Conservation (phyloP, 805 yeast species). For the Wickerhamomyces canadensis region DNA sequence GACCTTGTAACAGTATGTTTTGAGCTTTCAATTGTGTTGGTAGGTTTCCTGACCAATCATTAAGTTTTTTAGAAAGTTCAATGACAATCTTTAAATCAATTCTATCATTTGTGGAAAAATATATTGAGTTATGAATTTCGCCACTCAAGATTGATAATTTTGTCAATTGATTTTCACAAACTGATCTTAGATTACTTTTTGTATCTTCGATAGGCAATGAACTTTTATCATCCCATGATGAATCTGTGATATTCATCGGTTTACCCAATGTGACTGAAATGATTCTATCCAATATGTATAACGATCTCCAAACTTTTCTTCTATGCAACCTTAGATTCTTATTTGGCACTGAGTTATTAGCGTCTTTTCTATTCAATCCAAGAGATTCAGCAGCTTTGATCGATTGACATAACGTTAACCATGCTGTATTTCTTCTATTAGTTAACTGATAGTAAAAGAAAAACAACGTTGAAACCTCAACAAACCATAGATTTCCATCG, state of each 20-base stretch:
- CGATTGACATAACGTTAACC: slow-evolving; percentile 33
- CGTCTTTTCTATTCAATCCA: slow-evolving; percentile 30
- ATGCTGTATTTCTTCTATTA: slow-evolving; percentile 31
- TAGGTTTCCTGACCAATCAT: slow-evolving; percentile 7
- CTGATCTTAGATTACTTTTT: slow-evolving; percentile 3
- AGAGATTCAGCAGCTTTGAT: slow-evolving; percentile 34
- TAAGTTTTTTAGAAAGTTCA: slow-evolving; percentile 27
- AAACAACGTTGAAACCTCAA: slow-evolving; percentile 30
- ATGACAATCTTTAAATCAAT: slow-evolving; percentile 23
- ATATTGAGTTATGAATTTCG: slow-evolving; percentile 25
- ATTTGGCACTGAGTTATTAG: slow-evolving; percentile 27
- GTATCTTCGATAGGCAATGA: slow-evolving; percentile 10
- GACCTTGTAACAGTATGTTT: slow-evolving; percentile 1
- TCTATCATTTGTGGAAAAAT: slow-evolving; percentile 21
- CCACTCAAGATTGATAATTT: slow-evolving; percentile 25
- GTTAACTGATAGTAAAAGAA: slow-evolving; percentile 32
- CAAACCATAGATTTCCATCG: slow-evolving; percentile 33
- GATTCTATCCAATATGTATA: slow-evolving; percentile 26
- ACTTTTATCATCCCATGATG: slow-evolving; percentile 28
- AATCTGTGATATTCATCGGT: slow-evolving; percentile 27
- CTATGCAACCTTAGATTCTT: slow-evolving; percentile 18
- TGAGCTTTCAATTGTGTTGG: slow-evolving; percentile 5
- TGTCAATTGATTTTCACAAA: slow-evolving; percentile 24
- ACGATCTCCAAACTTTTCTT: slow-evolving; percentile 24
- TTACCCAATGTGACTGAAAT: slow-evolving; percentile 29